phyloP scores from a whole-genome alignment of 1,139 yeast species.

The Candida anutae region DNA sequence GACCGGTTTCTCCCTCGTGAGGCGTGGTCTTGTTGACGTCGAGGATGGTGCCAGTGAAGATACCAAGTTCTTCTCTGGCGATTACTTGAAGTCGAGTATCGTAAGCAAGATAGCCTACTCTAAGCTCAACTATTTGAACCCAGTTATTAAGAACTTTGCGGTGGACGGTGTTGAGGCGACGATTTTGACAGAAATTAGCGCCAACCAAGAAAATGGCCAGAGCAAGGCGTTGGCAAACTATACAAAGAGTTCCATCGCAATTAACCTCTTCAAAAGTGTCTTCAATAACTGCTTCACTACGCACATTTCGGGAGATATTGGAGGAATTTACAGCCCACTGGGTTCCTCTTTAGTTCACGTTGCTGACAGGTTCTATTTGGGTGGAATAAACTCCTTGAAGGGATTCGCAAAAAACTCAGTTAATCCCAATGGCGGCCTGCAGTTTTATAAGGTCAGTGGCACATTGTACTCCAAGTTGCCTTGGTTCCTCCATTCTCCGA shows the following conservation, averaged over 20 bases:
- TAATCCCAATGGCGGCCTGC: slow-evolving; percentile 33
- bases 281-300: slow-evolving; percentile 31
- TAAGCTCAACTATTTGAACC: slow-evolving; percentile 17
- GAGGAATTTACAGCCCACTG: slow-evolving; percentile 20
- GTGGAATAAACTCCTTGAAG: slow-evolving; percentile 31
- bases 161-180: slow-evolving; percentile 17
- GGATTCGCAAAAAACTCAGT: slow-evolving; percentile 35
- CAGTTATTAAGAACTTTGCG: slow-evolving; percentile 24
- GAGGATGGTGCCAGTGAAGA: slow-evolving; percentile 33
- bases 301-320: slow-evolving; percentile 26
- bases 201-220: slow-evolving; percentile 24
- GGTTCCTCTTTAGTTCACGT: slow-evolving; percentile 25
- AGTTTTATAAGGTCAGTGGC: slow-evolving; percentile 27
- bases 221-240: slow-evolving; percentile 15
- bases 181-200: slow-evolving; percentile 22
- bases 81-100: slow-evolving; percentile 29
- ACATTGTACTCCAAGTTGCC: slow-evolving; percentile 35
- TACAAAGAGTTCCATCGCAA: slow-evolving; percentile 19
- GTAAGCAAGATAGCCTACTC: slow-evolving; percentile 19
- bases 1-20: slow-evolving; percentile 36
- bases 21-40: slow-evolving; percentile 34
- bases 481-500: slow-evolving; percentile 15
- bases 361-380: slow-evolving; percentile 44
- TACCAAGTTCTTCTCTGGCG: slow-evolving; percentile 24
- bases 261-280: slow-evolving; percentile 30